Evolutionary conservation across 164 flowering plant genomes (phyloP).

Genomic region (Paratinospora sagittata): DNA sequence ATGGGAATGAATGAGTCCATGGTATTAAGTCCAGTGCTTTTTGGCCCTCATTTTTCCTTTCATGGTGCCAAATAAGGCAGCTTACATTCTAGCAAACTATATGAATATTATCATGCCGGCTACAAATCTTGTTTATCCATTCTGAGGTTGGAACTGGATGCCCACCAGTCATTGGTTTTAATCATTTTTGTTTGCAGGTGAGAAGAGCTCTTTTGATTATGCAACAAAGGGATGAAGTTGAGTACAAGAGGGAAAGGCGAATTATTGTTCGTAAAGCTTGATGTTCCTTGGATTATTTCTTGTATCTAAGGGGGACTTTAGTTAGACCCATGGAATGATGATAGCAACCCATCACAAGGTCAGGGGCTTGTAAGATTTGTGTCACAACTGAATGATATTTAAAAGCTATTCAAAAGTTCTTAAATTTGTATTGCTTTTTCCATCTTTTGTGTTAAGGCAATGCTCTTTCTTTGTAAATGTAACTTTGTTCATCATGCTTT

Average conservation of each 20-base stretch:
- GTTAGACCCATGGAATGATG: too few relatives aligned
- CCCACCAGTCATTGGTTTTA: too few relatives aligned
- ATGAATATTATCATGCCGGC: neutral
- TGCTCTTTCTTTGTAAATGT: too few relatives aligned
- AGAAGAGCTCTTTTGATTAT: slow-evolving; percentile 84
- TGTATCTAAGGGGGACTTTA: neutral
- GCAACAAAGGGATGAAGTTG: slow-evolving; percentile 98
- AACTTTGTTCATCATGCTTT: too few relatives aligned
- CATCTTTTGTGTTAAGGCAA: too few relatives aligned
- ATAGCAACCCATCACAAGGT: too few relatives aligned
- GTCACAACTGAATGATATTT: neutral
- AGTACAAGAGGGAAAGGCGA: slow-evolving; percentile 87
- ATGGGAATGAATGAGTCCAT: slow-evolving; percentile 94
- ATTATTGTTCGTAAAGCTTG: slow-evolving; percentile 70
- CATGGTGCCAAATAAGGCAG: too few relatives aligned
- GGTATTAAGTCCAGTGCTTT: slow-evolving; percentile 33
- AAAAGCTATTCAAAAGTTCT: too few relatives aligned
- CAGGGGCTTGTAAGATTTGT: neutral
- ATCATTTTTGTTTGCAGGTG: slow-evolving; percentile 42
- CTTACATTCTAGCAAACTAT: neutral
- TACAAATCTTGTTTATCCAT: too few relatives aligned
- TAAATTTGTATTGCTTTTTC: too few relatives aligned
- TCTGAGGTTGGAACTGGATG: neutral
- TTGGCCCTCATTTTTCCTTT: neutral
- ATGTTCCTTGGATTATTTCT: slow-evolving; percentile 2